Evolutionary conservation across 306 rosid species (phyloP).

Genomic region (Prunus persica): Prunus_persica_NCBIv2 NC_034013.1:13579001-13579500

Average conservation of each 20-base stretch:
- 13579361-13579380: constrained; percentile 11
- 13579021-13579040: constrained; percentile 49
- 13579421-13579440: background rate
- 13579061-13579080: constrained; percentile 5
- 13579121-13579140: constrained; percentile 43
- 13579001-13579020: constrained; percentile 35
- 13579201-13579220: constrained; percentile 28
- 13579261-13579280: background rate
- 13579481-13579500: background rate
- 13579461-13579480: background rate
- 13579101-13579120: constrained; percentile 21
- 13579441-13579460: constrained; percentile 14
- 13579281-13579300: background rate
- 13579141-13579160: constrained; percentile 40
- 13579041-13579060: constrained; percentile 19
- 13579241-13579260: constrained; percentile 14
- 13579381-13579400: constrained; percentile 23
- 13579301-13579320: background rate
- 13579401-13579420: constrained; percentile 9
- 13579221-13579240: constrained; percentile 25
- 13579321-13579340: constrained; percentile 14
- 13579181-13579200: constrained; percentile 16
- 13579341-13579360: constrained; percentile 17
- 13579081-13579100: background rate
- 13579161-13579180: constrained; percentile 28